phyloP scores from a whole-genome alignment of 306 rosid genomes.

The Malus domestica region DNA sequence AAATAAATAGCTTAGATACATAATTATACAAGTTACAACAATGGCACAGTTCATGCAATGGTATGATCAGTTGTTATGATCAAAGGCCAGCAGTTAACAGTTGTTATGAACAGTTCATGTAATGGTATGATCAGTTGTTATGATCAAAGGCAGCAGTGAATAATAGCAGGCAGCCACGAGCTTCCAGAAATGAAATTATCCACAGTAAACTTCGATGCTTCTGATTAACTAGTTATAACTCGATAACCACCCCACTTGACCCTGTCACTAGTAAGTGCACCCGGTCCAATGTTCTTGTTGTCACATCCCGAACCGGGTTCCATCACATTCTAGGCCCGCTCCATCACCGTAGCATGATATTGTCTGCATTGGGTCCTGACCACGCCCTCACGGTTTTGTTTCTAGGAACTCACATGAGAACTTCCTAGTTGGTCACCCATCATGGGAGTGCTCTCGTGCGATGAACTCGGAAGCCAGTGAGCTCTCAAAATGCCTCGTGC shows the following conservation, averaged over 20 bases:
- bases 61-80: not conserved
- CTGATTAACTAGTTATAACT: constrained; percentile 22
- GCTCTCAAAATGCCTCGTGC: no score
- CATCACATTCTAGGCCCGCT: no score
- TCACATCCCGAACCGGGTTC: no score
- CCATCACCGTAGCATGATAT: no score
- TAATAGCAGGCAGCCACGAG: constrained; percentile 42
- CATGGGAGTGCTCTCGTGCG: no score
- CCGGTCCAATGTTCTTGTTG: constrained; percentile 33
- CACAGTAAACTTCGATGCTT: constrained; percentile 32
- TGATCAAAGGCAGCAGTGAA: constrained; percentile 25
- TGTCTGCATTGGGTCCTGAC: no score
- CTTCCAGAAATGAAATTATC: constrained; percentile 36
- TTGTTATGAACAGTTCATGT: not conserved
- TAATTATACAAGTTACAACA: no score
- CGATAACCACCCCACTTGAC: constrained; percentile 51
- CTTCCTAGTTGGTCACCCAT: no score
- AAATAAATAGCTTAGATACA: not conserved
- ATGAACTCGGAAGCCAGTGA: no score
- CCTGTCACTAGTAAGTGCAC: constrained; percentile 31
- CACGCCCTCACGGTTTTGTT: no score
- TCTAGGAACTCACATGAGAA: no score
- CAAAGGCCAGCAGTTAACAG: not conserved
- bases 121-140: not conserved
- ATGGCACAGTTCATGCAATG: not conserved